A percentile compares a stretch with the other conserved stretches of the same genome.
phyloP scores from a whole-genome alignment of 805 yeast genomes.

The Starmera dryadoides region DNA sequence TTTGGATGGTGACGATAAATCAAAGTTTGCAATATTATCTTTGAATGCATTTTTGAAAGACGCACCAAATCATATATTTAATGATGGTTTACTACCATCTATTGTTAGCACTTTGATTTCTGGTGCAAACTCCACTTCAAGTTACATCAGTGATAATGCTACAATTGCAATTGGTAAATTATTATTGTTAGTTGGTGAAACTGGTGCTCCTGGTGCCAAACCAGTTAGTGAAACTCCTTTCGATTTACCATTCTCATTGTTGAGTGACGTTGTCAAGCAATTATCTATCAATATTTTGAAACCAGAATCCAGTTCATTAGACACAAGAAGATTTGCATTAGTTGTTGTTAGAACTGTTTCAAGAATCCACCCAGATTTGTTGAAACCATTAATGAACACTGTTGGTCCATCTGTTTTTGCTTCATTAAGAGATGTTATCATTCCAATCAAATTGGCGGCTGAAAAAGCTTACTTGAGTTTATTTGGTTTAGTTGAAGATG shows the following conservation, averaged over 20 bases:
- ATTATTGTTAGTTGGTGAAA: slow-evolving; percentile 44
- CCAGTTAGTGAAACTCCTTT: slow-evolving; percentile 23
- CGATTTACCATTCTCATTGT: slow-evolving; percentile 34
- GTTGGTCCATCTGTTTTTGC: slow-evolving; percentile 71
- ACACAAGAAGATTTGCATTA: slow-evolving; percentile 72
- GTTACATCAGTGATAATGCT: slow-evolving; percentile 67
- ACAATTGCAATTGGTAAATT: slow-evolving; percentile 78
- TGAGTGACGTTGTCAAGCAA: slow-evolving; percentile 37
- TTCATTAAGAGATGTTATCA: slow-evolving; percentile 78
- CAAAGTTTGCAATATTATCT: slow-evolving; percentile 62
- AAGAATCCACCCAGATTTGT: slow-evolving; percentile 46
- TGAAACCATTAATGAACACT: slow-evolving; percentile 45
- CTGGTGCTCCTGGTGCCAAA: slow-evolving; percentile 26
- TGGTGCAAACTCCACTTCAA: slow-evolving; percentile 32
- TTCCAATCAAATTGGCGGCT: slow-evolving; percentile 91
- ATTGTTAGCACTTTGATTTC: slow-evolving; percentile 41
- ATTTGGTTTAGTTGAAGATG: slow-evolving; percentile 67
- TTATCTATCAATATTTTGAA: slow-evolving; percentile 40
- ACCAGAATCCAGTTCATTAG: slow-evolving; percentile 58
- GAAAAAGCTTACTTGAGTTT: slow-evolving; percentile 80
- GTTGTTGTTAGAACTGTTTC: slow-evolving; percentile 72
- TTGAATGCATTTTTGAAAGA: slow-evolving; percentile 75
- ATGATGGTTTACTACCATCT: slow-evolving; percentile 41
- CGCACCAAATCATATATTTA: slow-evolving; percentile 59
- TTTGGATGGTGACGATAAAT: slow-evolving; percentile 33